phyloP scores from a whole-genome alignment of 2,329 filamentous ascomycete genomes.

The Colletotrichum chrysophilum region DNA sequence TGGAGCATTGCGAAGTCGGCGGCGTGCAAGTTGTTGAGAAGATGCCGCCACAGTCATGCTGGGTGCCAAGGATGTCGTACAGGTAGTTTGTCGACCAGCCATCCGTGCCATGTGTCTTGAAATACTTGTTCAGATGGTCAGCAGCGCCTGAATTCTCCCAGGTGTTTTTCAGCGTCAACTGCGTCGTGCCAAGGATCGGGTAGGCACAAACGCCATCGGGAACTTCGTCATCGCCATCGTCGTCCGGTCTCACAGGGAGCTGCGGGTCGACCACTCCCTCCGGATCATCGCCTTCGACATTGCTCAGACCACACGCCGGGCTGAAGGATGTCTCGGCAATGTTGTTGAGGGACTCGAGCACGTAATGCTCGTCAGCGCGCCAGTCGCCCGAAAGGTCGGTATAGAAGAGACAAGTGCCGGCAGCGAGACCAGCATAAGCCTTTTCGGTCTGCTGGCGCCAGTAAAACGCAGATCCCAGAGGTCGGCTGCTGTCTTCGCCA shows the following conservation, averaged over 20 bases:
- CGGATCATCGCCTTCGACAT: not conserved
- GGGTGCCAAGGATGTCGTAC: not conserved
- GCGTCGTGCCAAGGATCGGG: not conserved
- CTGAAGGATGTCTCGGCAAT: not conserved
- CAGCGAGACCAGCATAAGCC: not conserved
- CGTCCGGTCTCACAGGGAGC: not conserved
- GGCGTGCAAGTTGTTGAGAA: not conserved
- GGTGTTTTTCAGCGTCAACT: fast-evolving
- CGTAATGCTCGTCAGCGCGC: not conserved
- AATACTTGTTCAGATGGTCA: not conserved
- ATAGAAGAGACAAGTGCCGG: not conserved
- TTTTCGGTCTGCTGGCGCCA: not conserved
- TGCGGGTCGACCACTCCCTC: not conserved
- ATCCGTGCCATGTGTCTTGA: not conserved
- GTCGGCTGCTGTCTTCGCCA: not conserved
- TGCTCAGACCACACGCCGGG: not conserved
- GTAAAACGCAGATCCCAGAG: not conserved
- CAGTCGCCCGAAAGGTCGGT: not conserved
- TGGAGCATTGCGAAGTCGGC: not conserved
- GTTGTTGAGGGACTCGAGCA: not conserved
- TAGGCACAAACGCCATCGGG: not conserved
- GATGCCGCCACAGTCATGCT: not conserved
- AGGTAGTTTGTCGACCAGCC: not conserved
- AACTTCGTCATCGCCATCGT: not conserved
- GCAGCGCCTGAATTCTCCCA: not conserved